Base-by-base conservation (phyloP, 108 stramenopile species). In the Nitzschia sp. region DNA sequence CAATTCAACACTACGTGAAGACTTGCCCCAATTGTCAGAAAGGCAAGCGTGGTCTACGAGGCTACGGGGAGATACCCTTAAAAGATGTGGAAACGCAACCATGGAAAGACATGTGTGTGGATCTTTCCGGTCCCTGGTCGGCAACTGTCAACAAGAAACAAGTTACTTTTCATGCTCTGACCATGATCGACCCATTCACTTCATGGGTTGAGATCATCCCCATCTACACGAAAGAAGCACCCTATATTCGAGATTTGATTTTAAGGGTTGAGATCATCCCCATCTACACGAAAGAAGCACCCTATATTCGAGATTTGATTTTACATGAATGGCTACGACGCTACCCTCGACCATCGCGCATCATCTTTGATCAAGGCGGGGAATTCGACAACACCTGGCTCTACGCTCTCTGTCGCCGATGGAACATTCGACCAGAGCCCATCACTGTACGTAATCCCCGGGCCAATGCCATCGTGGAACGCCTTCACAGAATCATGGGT, bases 401-500 rank as follows among this genome's bases (percentile, higher is more conserved):
- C 35, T 19, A 25, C 8, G 17, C 54, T 3, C 35, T 78, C 0
- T 51, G 68, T 2, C 58, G 74, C 78, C 56, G 74, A 78, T 57
- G 38, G 38, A 42, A 42, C 15, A 42, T 84, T 45, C 38, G 66
- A 29, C 35, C 34, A 26, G 55, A 36, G 0, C 68, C 67, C 1
- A 74, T 55, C 27, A 76, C 78, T 19, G 65, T 68, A 0, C 66
- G 63, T 26, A 85, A 85, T 56, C 84, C 84, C 0, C 69, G 73
- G 49, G 63, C 70, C 13, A 85, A 85, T 53, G 36, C 74, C 15
- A 42, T 42, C 68, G 75, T 34, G 54, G 58, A 24, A 76, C 77
- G 54, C 66, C 70, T 46, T 71, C 68, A 63, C 48, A 8, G 58
- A 66, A 46, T n/a, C n/a, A 75, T 77, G 38, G 30, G 35, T 24